These are phyloP conservation scores for Flaveria linearis DNA, from an alignment of 129 eudicot species.

Conservation along the genomic window DNA sequence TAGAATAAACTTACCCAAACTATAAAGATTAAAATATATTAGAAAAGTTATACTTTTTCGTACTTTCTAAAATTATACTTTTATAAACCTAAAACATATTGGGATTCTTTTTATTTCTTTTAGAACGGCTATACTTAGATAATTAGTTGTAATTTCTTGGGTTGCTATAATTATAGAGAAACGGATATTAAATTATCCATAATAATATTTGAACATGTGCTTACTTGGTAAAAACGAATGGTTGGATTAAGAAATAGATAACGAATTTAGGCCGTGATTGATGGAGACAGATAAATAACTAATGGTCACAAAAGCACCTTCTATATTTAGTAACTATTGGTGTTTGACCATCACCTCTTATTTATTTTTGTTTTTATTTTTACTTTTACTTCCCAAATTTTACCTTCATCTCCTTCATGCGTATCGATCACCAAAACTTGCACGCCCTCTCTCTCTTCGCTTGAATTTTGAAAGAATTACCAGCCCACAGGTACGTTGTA, in stretches of 20 bases:
- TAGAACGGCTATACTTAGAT: too few species aligned
- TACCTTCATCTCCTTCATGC: slow-evolving; percentile 8
- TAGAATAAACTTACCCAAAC: too few species aligned
- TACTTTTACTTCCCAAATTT: background rate
- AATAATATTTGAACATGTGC: background rate
- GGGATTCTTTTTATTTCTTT: too few species aligned
- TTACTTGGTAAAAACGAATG: background rate
- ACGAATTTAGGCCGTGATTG: slow-evolving; percentile 8
- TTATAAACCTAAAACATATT: too few species aligned
- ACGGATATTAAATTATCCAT: background rate
- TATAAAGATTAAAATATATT: too few species aligned
- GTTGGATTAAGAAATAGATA: slow-evolving; percentile 24
- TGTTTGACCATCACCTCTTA: slow-evolving; percentile 23
- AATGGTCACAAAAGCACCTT: slow-evolving; percentile 29
- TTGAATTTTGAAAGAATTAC: background rate
- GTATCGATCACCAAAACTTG: background rate
- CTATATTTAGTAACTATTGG: slow-evolving; percentile 24
- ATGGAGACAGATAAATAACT: background rate
- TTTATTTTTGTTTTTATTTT: background rate
- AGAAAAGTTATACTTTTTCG: too few species aligned
- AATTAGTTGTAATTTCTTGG: too few species aligned
- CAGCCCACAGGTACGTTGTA: background rate
- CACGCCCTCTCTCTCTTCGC: background rate
- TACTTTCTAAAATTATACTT: too few species aligned
- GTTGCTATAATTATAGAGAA: too few species aligned